phyloP scores from a whole-genome alignment of 305 asterid genomes.

The Nicotiana rustica region DNA sequence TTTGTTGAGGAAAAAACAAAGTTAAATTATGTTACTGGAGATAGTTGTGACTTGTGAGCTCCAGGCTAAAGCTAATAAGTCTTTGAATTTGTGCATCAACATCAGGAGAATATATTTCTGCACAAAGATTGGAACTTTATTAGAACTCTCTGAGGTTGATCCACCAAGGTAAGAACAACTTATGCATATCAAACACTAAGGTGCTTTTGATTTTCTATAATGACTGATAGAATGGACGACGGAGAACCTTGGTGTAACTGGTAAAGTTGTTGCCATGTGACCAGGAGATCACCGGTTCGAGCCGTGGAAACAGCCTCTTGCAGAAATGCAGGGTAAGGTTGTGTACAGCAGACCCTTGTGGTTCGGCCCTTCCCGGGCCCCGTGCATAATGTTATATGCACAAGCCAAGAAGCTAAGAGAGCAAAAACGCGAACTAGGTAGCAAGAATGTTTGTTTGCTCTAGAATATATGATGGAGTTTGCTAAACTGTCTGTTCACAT shows the following conservation, averaged over 20 bases:
- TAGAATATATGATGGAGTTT: no score
- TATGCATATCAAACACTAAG: background rate
- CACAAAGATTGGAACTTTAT: conserved; percentile 63
- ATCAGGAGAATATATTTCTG: conserved; percentile 77
- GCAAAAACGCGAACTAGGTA: no score
- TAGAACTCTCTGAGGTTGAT: conserved; percentile 65
- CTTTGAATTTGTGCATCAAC: conserved; percentile 45
- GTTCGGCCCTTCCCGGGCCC: no score
- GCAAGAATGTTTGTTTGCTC: no score
- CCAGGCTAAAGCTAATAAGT: conserved; percentile 44
- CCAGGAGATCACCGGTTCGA: no score
- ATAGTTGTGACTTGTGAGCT: conserved; percentile 34
- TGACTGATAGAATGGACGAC: background rate
- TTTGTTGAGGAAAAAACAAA: conserved; percentile 26
- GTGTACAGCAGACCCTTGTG: no score
- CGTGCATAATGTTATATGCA: no score
- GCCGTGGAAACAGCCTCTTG: no score
- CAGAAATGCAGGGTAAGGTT: no score
- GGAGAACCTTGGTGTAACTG: no score
- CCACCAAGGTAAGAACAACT: conserved; percentile 63
- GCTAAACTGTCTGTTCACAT: background rate
- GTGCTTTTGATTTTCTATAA: background rate
- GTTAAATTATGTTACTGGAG: conserved; percentile 34
- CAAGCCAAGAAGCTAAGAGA: no score
- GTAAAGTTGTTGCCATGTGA: no score